Conservation (phyloP, 768 basidiomycete species). For the Mycena amicta region DNA sequence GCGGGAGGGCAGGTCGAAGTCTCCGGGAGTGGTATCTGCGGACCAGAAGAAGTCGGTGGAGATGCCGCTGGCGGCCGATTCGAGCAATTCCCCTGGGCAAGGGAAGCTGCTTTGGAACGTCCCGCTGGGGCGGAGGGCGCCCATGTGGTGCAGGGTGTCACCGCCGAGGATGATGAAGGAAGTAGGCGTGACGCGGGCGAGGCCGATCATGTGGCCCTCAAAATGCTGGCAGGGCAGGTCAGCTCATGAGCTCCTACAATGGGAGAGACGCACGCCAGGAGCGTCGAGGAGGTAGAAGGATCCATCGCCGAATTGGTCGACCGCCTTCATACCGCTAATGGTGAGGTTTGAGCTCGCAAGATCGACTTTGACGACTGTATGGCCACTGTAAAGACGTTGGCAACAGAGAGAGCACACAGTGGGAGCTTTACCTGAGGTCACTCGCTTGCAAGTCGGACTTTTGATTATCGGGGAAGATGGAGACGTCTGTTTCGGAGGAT, state of each 20-base stretch:
- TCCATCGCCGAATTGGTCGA: slow-evolving; percentile 10
- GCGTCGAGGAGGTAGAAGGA: slow-evolving; percentile 18
- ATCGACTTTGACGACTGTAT: not conserved
- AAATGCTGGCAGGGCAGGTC: slow-evolving; percentile 1
- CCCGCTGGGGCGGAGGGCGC: not conserved
- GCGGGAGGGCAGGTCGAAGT: slow-evolving; percentile 13
- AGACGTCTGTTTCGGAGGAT: slow-evolving; percentile 2
- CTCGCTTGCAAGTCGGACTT: slow-evolving; percentile 10
- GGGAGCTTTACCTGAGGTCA: slow-evolving; percentile 12
- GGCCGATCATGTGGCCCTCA: slow-evolving; percentile 16
- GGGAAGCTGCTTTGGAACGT: not conserved
- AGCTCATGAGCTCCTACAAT: not conserved
- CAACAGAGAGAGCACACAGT: not conserved
- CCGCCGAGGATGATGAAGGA: slow-evolving; percentile 19
- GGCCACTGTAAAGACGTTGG: not conserved
- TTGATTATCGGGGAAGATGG: slow-evolving; percentile 2
- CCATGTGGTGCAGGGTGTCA: slow-evolving; percentile 16
- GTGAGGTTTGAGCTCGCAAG: not conserved
- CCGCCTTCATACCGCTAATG: slow-evolving; percentile 10
- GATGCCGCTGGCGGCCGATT: not conserved
- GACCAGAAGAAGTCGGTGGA: slow-evolving; percentile 19
- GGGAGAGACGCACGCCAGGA: slow-evolving; percentile 11
- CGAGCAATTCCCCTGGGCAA: slow-evolving; percentile 1
- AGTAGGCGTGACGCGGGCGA: slow-evolving; percentile 14
- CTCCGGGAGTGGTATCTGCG: not conserved